A percentile compares a stretch with the other conserved stretches of the same genome.
These are phyloP conservation scores for Opeltia flavorubescens DNA, from an alignment of 495 filamentous ascomycete genomes.

Conservation along the genomic window DNA sequence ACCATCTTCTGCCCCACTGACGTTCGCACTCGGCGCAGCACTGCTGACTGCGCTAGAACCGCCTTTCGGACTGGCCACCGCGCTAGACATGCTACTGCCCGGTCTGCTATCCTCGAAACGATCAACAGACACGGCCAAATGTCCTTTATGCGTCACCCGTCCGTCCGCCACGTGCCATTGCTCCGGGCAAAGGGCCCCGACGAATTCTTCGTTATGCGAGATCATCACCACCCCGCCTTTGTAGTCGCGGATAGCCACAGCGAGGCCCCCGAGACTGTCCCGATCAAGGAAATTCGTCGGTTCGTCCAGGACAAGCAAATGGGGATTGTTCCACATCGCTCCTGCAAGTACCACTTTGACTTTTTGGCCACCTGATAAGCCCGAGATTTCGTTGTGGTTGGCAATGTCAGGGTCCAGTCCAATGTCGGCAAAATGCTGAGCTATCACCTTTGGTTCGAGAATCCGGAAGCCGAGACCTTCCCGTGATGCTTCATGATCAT, in stretches of 20 bases:
- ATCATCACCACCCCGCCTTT: slow-evolving; percentile 98
- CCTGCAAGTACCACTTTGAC: slow-evolving; percentile 98
- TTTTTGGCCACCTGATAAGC: slow-evolving; percentile 96
- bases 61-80: background rate
- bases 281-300: slow-evolving; percentile 98
- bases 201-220: slow-evolving; percentile 98
- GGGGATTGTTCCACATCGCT: slow-evolving; percentile 98
- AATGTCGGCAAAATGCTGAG: slow-evolving; percentile 95
- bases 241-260: slow-evolving; percentile 93
- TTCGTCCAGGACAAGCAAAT: slow-evolving; percentile 94
- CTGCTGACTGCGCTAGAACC: slow-evolving; percentile 39
- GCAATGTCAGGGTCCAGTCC: slow-evolving; percentile 95
- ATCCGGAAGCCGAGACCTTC: slow-evolving; percentile 93
- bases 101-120: slow-evolving; percentile 76
- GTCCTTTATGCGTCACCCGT: slow-evolving; percentile 69
- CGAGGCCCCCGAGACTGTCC: slow-evolving; percentile 88
- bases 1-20: slow-evolving; percentile 70
- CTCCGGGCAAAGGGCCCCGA: slow-evolving; percentile 84
- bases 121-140: slow-evolving; percentile 53
- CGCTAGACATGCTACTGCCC: slow-evolving; percentile 41
- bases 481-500: slow-evolving; percentile 93
- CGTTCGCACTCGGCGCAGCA: slow-evolving; percentile 55
- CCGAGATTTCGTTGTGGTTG: slow-evolving; percentile 96
- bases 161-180: slow-evolving; percentile 90
- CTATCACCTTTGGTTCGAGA: slow-evolving; percentile 82